Conservation (phyloP, 164 flowering plant genomes). For the Akebia trifoliata region DNA sequence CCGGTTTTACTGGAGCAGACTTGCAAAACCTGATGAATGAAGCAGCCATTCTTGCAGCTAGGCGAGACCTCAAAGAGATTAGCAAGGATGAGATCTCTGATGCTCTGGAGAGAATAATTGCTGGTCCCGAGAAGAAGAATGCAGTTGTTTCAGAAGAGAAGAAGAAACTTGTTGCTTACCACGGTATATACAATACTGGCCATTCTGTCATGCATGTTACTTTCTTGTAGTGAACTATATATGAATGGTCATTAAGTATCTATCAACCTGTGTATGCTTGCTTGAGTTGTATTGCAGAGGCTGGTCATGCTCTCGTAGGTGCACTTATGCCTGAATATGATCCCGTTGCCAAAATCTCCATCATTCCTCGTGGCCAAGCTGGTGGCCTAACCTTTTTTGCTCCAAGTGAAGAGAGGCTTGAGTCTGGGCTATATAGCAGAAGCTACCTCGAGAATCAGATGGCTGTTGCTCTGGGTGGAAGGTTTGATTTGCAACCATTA, state of each 20-base stretch:
- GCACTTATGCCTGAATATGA: constrained; percentile 97
- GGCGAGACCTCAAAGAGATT: constrained; percentile 90
- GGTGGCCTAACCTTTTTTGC: constrained; percentile 96
- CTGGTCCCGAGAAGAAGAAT: constrained; percentile 99
- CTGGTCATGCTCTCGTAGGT: constrained; percentile 96
- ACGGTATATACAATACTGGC: constrained; percentile 39
- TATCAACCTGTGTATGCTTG: not conserved
- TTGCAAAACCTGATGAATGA: constrained; percentile 94
- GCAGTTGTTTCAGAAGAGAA: constrained; percentile 94
- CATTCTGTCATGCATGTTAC: not conserved
- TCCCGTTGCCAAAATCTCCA: constrained; percentile 93
- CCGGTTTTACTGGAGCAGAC: constrained; percentile 96
- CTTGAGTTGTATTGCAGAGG: constrained; percentile 56
- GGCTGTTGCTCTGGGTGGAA: constrained; percentile 99
- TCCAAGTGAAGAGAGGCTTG: constrained; percentile 95
- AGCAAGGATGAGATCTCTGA: constrained; percentile 92
- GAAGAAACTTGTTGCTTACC: constrained; percentile 92
- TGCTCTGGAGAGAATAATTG: constrained; percentile 91
- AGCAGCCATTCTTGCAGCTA: constrained; percentile 96
- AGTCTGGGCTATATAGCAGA: constrained; percentile 93
- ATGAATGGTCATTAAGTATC: not conserved
- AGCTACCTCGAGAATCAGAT: constrained; percentile 98
- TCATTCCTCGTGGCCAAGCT: constrained; percentile 99
- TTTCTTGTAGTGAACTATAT: not conserved
- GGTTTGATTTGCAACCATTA: constrained; percentile 40